phyloP scores from a whole-genome alignment of 208 protist genomes.

The Angomonas deanei region DNA sequence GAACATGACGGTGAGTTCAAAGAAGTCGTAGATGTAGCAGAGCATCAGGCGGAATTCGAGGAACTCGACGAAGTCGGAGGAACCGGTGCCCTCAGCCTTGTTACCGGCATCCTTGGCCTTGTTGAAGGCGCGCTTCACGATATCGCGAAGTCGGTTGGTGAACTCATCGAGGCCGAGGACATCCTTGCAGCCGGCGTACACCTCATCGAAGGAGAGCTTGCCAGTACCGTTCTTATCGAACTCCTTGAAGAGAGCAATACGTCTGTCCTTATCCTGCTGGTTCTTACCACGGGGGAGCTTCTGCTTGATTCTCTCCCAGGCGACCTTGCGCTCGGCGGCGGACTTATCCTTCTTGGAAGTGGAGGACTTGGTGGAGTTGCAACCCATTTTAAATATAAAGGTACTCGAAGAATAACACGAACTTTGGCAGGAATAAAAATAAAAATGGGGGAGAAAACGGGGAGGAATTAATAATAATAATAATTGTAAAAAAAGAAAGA shows the following conservation, averaged over 20 bases:
- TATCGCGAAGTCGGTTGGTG: conserved; percentile 50
- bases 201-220: conserved; percentile 58
- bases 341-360: conserved; percentile 23
- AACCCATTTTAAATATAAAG: conserved; percentile 14
- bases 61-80: conserved; percentile 49
- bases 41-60: conserved; percentile 79
- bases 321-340: conserved; percentile 30
- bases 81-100: conserved; percentile 21
- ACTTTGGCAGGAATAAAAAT: not conserved
- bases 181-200: conserved; percentile 41
- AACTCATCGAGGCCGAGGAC: conserved; percentile 53
- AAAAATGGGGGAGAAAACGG: not conserved
- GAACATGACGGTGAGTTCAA: conserved; percentile 77
- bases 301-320: conserved; percentile 35
- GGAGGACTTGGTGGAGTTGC: conserved; percentile 9
- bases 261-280: conserved; percentile 27
- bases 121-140: conserved; percentile 78
- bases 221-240: conserved; percentile 57
- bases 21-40: conserved; percentile 62
- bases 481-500: too few species aligned
- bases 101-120: conserved; percentile 57
- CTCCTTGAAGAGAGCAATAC: conserved; percentile 60
- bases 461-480: too few species aligned
- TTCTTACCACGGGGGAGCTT: conserved; percentile 30
- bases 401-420: not conserved